Percentiles rank a stretch among this genome's conserved stretches.
Conservation (phyloP, 108 stramenopile genomes). For the Skeletonema costatum region DNA sequence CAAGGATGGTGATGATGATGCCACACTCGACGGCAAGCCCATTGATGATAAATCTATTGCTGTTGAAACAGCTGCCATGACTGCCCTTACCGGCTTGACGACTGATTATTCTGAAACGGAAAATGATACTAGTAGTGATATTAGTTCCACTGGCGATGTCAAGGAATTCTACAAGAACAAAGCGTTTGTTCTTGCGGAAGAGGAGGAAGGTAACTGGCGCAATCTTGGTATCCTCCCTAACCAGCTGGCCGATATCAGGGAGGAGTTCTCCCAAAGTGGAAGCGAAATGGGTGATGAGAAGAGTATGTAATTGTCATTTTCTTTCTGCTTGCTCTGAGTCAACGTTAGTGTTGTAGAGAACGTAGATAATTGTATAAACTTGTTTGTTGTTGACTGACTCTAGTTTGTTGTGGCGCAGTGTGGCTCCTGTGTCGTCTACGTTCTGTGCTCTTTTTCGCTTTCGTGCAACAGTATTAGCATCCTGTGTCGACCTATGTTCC, state of each 20-base stretch:
- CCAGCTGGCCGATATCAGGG: neutral
- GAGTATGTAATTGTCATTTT: neutral
- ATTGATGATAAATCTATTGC: neutral
- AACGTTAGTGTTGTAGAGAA: neutral
- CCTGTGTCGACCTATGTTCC: too few species aligned
- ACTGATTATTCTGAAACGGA: neutral
- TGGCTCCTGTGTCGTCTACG: too few species aligned
- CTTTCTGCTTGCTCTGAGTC: neutral
- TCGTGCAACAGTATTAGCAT: too few species aligned
- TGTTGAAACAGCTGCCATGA: neutral
- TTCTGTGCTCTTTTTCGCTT: too few species aligned
- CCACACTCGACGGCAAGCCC: neutral
- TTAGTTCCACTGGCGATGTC: neutral
- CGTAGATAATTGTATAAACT: neutral
- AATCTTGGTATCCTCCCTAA: conserved; percentile 1
- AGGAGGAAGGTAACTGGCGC: conserved; percentile 15
- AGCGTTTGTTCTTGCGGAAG: conserved; percentile 23
- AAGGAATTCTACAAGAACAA: conserved; percentile 5
- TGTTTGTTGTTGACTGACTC: neutral
- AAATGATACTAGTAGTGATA: neutral
- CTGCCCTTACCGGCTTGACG: neutral
- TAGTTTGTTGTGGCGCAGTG: too few species aligned
- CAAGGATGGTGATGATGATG: neutral
- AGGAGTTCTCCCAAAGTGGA: neutral
- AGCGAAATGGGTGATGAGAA: neutral